Base-by-base conservation (phyloP, 169 alveolate genomes). In the Gregarina niphandrodes region DNA sequence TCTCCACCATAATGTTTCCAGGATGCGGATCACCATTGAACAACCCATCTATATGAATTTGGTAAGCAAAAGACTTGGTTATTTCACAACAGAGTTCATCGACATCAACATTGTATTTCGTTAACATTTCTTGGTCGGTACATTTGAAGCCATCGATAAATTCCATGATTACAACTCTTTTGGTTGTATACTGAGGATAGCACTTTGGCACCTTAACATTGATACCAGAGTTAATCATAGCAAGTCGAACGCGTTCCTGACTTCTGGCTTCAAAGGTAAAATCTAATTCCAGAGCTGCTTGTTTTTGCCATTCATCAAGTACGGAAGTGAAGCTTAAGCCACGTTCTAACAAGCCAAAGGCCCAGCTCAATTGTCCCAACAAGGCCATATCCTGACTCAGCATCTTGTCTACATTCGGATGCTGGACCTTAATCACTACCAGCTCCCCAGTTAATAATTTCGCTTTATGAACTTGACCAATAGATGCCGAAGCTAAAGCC, bases 21-120 rank as follows among this genome's bases (percentile, higher is more conserved):
- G 90, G 90, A 34, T 79, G 90, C 3, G 90, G 90, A 40, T 79
- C 90, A 0, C 64, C 57, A 42, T 55, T 45, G 50, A 55, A 46
- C 0, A 55, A 45, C 21, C 64, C 64, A 17, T 59, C 56, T 22
- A 64, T 59, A 36, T 64, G 75, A 1, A 64, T 53, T 26, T 59
- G 75, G 34, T 64, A 64, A 19, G 75, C 75, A 39, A 64, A 64
- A 23, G 64, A 43, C 51, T 64, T 71, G 51, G 71, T 53, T 6
- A 64, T 35, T 23, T 35, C 36, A 28, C 37, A 45, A 58, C 57
- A 37, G 19, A 64, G 44, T 20, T 45, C 63, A 21, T 45, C 30
- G 23, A 42, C 16, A 38, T 64, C 60, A 3, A 57, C 55, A 16
- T 37, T 23, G 35, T 26, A 42, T 16, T 59, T 63, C 37, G 50